Conservation (phyloP, 1,284 basidiomycete species). For the Schizopora paradoxa region DNA sequence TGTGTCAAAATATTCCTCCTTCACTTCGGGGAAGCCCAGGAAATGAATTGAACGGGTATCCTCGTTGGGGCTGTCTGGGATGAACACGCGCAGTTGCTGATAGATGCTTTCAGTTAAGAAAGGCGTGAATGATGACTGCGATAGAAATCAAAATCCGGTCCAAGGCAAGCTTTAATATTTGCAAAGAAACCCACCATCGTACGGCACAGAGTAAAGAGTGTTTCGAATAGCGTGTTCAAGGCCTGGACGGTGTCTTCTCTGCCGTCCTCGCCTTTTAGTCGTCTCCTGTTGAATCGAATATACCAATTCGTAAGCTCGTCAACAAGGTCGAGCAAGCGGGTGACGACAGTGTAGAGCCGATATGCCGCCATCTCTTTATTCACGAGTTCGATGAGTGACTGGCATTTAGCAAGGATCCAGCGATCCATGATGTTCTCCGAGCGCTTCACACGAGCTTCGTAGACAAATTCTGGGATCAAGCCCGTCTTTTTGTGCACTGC, state of each 20-base stretch:
- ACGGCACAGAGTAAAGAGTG: conserved; percentile 88
- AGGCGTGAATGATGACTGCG: conserved; percentile 93
- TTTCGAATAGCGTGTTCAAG: conserved; percentile 95
- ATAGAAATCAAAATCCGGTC: too few relatives aligned
- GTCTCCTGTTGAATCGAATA: conserved; percentile 96
- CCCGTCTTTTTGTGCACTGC: conserved; percentile 84
- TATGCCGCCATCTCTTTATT: conserved; percentile 96
- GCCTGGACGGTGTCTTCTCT: conserved; percentile 85
- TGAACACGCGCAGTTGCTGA: conserved; percentile 82
- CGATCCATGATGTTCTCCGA: conserved; percentile 97
- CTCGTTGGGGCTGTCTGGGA: conserved; percentile 67
- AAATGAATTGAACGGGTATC: conserved; percentile 96
- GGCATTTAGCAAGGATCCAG: conserved; percentile 97
- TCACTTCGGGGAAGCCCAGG: conserved; percentile 88
- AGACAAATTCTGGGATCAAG: conserved; percentile 79
- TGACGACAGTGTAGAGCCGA: conserved; percentile 96
- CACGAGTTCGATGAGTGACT: conserved; percentile 91
- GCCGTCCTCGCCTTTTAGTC: conserved; percentile 95
- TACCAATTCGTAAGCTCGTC: conserved; percentile 99
- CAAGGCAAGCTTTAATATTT: too few relatives aligned
- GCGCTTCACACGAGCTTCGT: conserved; percentile 81
- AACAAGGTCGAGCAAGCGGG: conserved; percentile 87
- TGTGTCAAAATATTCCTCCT: conserved; percentile 94
- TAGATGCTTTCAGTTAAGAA: conserved; percentile 98
- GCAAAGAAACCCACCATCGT: conserved; percentile 70